Evolutionary conservation across 192 early-diverging fungal species (phyloP).

Genomic region (Martensiomyces pterosporus): DNA sequence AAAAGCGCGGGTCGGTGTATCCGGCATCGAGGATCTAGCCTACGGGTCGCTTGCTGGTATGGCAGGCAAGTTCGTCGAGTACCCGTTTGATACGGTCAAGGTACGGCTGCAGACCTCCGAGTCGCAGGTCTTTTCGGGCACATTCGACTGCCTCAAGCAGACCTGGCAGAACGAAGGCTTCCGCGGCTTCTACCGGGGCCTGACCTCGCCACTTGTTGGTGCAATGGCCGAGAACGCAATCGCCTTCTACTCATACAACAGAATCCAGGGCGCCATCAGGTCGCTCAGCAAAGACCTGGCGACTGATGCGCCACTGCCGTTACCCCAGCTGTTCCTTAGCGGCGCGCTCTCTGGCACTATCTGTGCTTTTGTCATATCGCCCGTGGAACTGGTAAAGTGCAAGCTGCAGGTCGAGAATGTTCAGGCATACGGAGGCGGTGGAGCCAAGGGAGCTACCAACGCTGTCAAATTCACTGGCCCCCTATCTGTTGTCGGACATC

Average conservation of each 20-base stretch:
- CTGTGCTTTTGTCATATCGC: conserved; percentile 87
- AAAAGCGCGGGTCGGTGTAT: conserved; percentile 14
- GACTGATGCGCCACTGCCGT: conserved; percentile 46
- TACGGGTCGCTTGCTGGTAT: conserved; percentile 70
- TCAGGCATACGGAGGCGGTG: conserved; percentile 16
- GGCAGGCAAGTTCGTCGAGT: conserved; percentile 90
- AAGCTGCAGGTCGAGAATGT: conserved; percentile 87
- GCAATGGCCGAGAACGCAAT: conserved; percentile 93
- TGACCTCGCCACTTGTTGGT: conserved; percentile 86
- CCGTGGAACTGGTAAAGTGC: conserved; percentile 95
- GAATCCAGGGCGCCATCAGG: conserved; percentile 72
- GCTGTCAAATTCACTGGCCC: conserved; percentile 53
- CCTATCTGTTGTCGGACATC: conserved; percentile 50
- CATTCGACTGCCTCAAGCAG: conserved; percentile 73
- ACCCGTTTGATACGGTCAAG: conserved; percentile 94
- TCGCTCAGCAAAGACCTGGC: conserved; percentile 3
- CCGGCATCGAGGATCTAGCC: conserved; percentile 36
- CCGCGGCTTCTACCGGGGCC: conserved; percentile 83
- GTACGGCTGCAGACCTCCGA: conserved; percentile 83
- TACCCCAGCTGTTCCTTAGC: conserved; percentile 70
- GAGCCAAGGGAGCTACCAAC: background rate
- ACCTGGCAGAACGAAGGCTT: conserved; percentile 78
- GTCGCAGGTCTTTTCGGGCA: conserved; percentile 64
- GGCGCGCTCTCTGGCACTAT: conserved; percentile 83
- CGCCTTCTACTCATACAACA: conserved; percentile 84